Percentiles rank a stretch among this genome's conserved stretches.
Conservation (phyloP, 805 yeast species). For the Monosporozyma siamensis region DNA sequence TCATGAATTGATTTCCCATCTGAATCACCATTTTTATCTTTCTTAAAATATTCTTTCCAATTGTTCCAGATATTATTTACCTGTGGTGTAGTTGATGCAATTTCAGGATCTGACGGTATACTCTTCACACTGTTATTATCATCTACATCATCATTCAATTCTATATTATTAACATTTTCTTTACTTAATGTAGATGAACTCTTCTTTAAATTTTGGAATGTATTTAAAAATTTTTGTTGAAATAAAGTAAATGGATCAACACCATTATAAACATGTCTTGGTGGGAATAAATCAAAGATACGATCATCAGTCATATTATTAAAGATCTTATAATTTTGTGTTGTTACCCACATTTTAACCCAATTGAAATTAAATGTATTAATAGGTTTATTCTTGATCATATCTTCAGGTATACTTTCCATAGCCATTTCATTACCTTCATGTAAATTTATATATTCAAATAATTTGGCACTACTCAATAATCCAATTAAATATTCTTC, state of each 20-base stretch:
- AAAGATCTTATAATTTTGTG: constrained; percentile 48
- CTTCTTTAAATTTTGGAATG: constrained; percentile 27
- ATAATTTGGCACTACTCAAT: constrained; percentile 61
- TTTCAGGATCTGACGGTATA: neutral
- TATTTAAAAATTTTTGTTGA: constrained; percentile 25
- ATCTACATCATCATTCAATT: constrained; percentile 1
- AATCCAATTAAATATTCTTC: constrained; percentile 83
- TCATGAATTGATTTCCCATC: neutral
- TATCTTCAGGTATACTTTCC: constrained; percentile 23
- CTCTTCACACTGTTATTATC: neutral
- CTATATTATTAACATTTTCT: constrained; percentile 3
- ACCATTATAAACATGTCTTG: constrained; percentile 32
- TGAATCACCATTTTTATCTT: constrained; percentile 8
- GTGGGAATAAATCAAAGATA: constrained; percentile 52
- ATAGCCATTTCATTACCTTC: constrained; percentile 32
- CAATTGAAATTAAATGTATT: constrained; percentile 38
- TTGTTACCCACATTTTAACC: constrained; percentile 43
- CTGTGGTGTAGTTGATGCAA: neutral
- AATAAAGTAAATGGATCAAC: constrained; percentile 21
- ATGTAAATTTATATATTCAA: constrained; percentile 40
- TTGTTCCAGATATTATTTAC: constrained; percentile 16
- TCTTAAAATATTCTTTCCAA: constrained; percentile 25
- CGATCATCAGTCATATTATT: constrained; percentile 55
- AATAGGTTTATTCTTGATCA: constrained; percentile 29
- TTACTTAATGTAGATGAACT: constrained; percentile 6